Evolutionary conservation across 768 basidiomycete species (phyloP).

Genomic region (Kwoniella sp.): DNA sequence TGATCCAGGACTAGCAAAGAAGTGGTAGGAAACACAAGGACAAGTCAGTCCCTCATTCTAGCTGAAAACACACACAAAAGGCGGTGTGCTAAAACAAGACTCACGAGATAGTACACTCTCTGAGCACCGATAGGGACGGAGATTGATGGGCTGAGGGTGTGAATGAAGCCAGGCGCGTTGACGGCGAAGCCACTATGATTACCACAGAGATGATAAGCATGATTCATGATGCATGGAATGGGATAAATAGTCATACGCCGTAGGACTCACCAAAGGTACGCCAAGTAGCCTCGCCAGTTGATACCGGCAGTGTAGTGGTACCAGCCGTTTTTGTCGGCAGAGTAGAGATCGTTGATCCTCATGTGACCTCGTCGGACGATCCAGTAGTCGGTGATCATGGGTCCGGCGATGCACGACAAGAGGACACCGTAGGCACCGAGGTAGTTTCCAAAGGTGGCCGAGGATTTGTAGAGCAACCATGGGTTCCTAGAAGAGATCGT

Average conservation of each 20-base stretch:
- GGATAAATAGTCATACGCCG: neutral
- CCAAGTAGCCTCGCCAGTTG: slow-evolving; percentile 66
- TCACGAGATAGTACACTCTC: slow-evolving; percentile 54
- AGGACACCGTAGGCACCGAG: slow-evolving; percentile 80
- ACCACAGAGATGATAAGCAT: slow-evolving; percentile 65
- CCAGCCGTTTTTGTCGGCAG: slow-evolving; percentile 64
- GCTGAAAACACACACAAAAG: neutral
- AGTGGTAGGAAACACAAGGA: slow-evolving; percentile 57
- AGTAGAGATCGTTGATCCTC: slow-evolving; percentile 73
- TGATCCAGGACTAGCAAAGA: slow-evolving; percentile 70
- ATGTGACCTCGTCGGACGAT: slow-evolving; percentile 71
- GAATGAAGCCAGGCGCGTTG: slow-evolving; percentile 79
- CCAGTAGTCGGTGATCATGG: slow-evolving; percentile 83
- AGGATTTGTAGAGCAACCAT: slow-evolving; percentile 69
- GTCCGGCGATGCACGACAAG: slow-evolving; percentile 69
- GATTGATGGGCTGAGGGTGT: slow-evolving; percentile 61
- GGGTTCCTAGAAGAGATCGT: slow-evolving; percentile 33
- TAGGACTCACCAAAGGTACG: slow-evolving; percentile 36
- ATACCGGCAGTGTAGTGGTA: slow-evolving; percentile 75
- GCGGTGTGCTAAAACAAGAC: slow-evolving; percentile 11
- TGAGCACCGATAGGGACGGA: slow-evolving; percentile 70
- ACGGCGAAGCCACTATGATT: slow-evolving; percentile 68
- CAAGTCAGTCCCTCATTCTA: slow-evolving; percentile 5
- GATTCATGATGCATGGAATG: slow-evolving; percentile 48
- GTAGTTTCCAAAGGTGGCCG: slow-evolving; percentile 77